phyloP scores from a whole-genome alignment of 2,329 filamentous ascomycete genomes.

The Xylaria sp. region DNA sequence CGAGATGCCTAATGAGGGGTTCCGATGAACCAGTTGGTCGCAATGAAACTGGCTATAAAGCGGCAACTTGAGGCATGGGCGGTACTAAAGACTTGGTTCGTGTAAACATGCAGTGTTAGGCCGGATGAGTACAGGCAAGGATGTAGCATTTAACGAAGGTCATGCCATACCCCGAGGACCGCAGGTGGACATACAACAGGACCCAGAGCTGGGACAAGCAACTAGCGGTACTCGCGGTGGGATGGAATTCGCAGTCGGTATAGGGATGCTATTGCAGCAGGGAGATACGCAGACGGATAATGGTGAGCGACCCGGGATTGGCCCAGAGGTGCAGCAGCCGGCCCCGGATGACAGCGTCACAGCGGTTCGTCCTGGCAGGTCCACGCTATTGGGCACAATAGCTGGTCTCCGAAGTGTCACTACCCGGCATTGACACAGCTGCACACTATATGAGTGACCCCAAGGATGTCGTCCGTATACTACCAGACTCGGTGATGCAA shows the following conservation, averaged over 20 bases:
- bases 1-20: conserved; percentile 34
- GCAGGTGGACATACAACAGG: conserved; percentile 37
- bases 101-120: conserved; percentile 27
- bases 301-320: conserved; percentile 30
- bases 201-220: conserved; percentile 26
- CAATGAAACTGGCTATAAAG: conserved; percentile 29
- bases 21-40: conserved; percentile 24
- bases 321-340: conserved; percentile 23
- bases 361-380: conserved; percentile 26
- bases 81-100: conserved; percentile 13
- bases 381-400: conserved; percentile 37
- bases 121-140: conserved; percentile 20
- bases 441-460: conserved; percentile 21
- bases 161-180: conserved; percentile 36
- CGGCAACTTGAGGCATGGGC: conserved; percentile 31
- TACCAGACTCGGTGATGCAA: conserved; percentile 22
- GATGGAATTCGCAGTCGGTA: conserved; percentile 28
- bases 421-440: conserved; percentile 28
- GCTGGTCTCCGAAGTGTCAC: conserved; percentile 36
- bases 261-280: conserved; percentile 35
- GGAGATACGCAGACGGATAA: conserved; percentile 23
- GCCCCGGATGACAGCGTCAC: conserved; percentile 32
- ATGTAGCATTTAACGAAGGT: conserved; percentile 23
- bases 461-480: conserved; percentile 10
- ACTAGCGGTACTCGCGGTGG: conserved; percentile 31